A percentile compares a stretch with the other conserved stretches of the same genome.
Evolutionary conservation across 495 filamentous ascomycete species (phyloP).

Genomic region (Paragyromitra xinjiangensis): DNA sequence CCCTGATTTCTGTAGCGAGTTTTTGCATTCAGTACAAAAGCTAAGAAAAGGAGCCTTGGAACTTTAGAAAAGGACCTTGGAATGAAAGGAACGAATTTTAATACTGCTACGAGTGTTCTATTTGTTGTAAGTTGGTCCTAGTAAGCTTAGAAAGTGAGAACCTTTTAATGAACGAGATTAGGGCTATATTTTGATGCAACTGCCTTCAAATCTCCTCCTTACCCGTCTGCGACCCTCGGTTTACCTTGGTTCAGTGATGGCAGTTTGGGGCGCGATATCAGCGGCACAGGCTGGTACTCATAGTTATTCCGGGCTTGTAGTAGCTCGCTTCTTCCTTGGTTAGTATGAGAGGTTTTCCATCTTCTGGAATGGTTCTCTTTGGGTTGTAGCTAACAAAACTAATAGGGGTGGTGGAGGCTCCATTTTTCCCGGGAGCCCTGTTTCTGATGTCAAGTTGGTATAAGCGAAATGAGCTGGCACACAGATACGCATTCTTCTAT

Average conservation of each 20-base stretch:
- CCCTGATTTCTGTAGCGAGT: not conserved
- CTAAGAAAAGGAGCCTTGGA: constrained; percentile 60
- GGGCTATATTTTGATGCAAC: constrained; percentile 66
- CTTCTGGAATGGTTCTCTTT: constrained; percentile 56
- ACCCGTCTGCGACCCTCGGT: constrained; percentile 69
- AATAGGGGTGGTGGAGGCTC: constrained; percentile 62
- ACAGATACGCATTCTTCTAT: constrained; percentile 69
- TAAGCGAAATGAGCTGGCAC: constrained; percentile 64
- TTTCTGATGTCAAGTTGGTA: constrained; percentile 68
- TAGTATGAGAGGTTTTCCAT: constrained; percentile 66
- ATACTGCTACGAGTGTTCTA: constrained; percentile 67
- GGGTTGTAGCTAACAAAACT: not conserved
- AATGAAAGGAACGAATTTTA: constrained; percentile 64
- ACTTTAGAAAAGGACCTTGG: constrained; percentile 62
- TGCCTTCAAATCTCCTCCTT: constrained; percentile 70
- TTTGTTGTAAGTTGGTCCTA: constrained; percentile 64
- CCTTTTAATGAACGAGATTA: constrained; percentile 17
- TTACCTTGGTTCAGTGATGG: constrained; percentile 72
- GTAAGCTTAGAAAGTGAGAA: constrained; percentile 66
- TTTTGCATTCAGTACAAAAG: constrained; percentile 40
- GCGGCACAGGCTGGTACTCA: constrained; percentile 67
- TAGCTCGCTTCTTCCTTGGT: constrained; percentile 75
- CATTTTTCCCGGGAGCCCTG: constrained; percentile 63
- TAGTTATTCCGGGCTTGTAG: constrained; percentile 70
- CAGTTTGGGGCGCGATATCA: constrained; percentile 78